Evolutionary conservation across 2,329 filamentous ascomycete genomes (phyloP), one percentile per base, ranked within the genome.

Genomic region (Aureobasidium mangrovei): DNA sequence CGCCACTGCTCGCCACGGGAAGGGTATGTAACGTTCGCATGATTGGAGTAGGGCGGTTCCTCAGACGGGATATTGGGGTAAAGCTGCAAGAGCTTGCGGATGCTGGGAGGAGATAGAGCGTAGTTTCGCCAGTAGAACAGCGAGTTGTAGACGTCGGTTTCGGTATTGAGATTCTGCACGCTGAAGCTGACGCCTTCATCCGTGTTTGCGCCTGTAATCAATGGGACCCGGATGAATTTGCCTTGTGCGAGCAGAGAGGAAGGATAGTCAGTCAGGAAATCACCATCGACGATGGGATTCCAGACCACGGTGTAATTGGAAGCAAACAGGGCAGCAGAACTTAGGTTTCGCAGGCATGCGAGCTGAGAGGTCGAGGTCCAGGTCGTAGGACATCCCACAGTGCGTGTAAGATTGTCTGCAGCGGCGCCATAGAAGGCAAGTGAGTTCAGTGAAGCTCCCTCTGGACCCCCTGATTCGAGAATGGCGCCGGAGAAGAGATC

Each of bases 61-160:
- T 72, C 60, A 31, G 73, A 70, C 1, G 77, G 76, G 43, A 76
- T 69, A 56, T 77, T 69, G 0, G 76, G 75, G 55, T 78, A 78
- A 0, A 77, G 66, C 24, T 73, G 68, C 6, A 78, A 65, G 0
- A 78, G 64, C 32, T 63, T 67, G 9, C 69, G 65, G 10, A 74
- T 72, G 1, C 72, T 73, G 0, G 71, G 68, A 3, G 75, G 70
- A 1, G 73, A 74, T 9, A 77, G 64, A 0, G 70, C 69, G 54
- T 77, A 78, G 40, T 69, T 70, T 10, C 74, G 66, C 70, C 74
- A 77, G n/a, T 59, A 60, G 53, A 71, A 62, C 26, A 74, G 64
- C 10, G 64, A 65, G 45, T 70, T 62, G 59, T 75, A 72, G 3
- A 78, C 66, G 26, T 74, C 73, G 4, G 68, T 58, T 26, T 72